These are phyloP conservation scores for Lasiodiplodia sp. DNA, from an alignment of 2,329 filamentous ascomycete genomes.

Conservation along the genomic window DNA sequence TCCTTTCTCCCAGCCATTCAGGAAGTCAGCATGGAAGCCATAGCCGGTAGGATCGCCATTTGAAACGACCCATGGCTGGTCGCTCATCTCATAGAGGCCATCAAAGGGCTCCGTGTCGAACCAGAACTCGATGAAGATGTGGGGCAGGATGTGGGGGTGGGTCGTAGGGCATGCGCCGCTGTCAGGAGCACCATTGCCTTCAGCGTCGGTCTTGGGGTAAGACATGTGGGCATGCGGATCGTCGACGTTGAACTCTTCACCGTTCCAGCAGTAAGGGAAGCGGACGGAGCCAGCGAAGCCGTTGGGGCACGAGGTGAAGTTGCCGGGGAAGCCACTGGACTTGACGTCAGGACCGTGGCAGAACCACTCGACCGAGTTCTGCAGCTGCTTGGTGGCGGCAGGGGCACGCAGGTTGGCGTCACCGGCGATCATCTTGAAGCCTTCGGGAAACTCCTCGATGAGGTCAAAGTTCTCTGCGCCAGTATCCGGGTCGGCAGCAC, in stretches of 20 bases:
- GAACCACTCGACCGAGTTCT: slow-evolving; percentile 36
- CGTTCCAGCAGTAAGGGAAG: slow-evolving; percentile 50
- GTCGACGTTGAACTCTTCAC: slow-evolving; percentile 41
- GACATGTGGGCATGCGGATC: slow-evolving; percentile 48
- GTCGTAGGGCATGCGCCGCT: slow-evolving; percentile 44
- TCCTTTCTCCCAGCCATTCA: slow-evolving; percentile 48
- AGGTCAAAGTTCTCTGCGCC: slow-evolving; percentile 40
- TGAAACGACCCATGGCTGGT: slow-evolving; percentile 44
- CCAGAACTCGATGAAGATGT: slow-evolving; percentile 51
- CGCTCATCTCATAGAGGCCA: slow-evolving; percentile 41
- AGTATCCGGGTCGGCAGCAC: slow-evolving; percentile 37
- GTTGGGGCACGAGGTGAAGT: slow-evolving; percentile 46
- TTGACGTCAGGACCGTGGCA: slow-evolving; percentile 30
- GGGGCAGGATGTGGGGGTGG: slow-evolving; percentile 44
- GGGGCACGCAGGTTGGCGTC: slow-evolving; percentile 40
- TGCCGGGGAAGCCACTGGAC: slow-evolving; percentile 43
- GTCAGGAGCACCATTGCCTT: slow-evolving; percentile 42
- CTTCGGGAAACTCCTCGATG: slow-evolving; percentile 45
- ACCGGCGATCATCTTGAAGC: slow-evolving; percentile 48
- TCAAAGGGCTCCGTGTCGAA: slow-evolving; percentile 46
- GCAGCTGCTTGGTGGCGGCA: slow-evolving; percentile 35
- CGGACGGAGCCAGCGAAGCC: slow-evolving; percentile 46
- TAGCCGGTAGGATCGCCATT: slow-evolving; percentile 48
- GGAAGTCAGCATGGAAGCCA: slow-evolving; percentile 48
- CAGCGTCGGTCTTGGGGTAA: slow-evolving; percentile 44